Evolutionary conservation across 1,139 yeast species (phyloP).

Genomic region (Candida buenavistaensis): DNA sequence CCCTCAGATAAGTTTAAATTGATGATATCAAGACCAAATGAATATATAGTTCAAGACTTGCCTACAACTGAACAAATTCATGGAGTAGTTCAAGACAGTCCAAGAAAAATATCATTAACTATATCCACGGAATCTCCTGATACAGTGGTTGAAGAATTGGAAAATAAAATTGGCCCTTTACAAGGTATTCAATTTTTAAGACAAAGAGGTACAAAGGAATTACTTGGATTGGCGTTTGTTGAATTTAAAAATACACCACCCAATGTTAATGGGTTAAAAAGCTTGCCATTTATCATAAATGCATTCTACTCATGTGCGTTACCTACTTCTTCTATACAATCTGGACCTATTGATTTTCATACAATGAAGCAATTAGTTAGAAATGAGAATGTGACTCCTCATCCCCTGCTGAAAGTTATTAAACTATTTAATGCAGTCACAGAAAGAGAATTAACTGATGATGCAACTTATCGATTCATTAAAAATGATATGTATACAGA

Average conservation of each 20-base stretch:
- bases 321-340: constrained; percentile 38
- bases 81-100: constrained; percentile 34
- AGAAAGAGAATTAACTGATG: constrained; percentile 61
- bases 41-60: constrained; percentile 50
- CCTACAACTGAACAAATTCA: constrained; percentile 19
- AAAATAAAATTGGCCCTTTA: constrained; percentile 21
- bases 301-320: constrained; percentile 37
- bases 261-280: constrained; percentile 17
- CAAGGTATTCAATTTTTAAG: constrained; percentile 32
- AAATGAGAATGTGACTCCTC: constrained; percentile 36
- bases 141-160: constrained; percentile 26
- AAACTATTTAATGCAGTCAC: constrained; percentile 67
- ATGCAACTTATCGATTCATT: constrained; percentile 49
- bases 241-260: constrained; percentile 24
- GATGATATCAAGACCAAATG: constrained; percentile 54
- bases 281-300: constrained; percentile 19
- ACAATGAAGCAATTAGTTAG: constrained; percentile 33
- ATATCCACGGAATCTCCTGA: constrained; percentile 28
- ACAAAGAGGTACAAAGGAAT: constrained; percentile 38
- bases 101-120: constrained; percentile 33
- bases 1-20: constrained; percentile 13
- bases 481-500: constrained; percentile 40
- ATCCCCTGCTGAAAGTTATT: constrained; percentile 54
- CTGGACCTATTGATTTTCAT: constrained; percentile 32
- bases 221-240: constrained; percentile 42